These are phyloP conservation scores for Herpetomonas tarakana DNA, from an alignment of 208 protist species.

Conservation along the genomic window DNA sequence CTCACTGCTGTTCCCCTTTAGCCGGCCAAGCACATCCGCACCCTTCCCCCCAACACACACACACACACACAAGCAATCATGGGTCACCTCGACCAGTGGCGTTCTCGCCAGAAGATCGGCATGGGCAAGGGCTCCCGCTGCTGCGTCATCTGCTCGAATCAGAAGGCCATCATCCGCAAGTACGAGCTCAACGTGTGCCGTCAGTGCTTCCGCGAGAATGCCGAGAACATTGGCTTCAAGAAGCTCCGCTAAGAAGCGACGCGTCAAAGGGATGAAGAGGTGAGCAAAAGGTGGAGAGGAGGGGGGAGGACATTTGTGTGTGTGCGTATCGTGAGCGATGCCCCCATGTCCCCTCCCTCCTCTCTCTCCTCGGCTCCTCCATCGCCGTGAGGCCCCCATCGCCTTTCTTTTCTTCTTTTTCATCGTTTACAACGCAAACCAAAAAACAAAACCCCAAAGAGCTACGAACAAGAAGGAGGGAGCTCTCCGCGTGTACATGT, in stretches of 20 bases:
- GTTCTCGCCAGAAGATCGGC: slow-evolving; percentile 91
- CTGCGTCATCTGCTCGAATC: slow-evolving; percentile 92
- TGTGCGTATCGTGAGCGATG: too few relatives aligned
- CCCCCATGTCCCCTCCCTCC: too few relatives aligned
- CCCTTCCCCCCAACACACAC: not conserved
- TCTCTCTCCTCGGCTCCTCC: too few relatives aligned
- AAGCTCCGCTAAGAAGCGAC: slow-evolving; percentile 83
- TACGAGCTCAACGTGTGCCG: slow-evolving; percentile 94
- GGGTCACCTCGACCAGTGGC: slow-evolving; percentile 92
- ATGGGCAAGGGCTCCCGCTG: slow-evolving; percentile 88
- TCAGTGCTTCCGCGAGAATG: slow-evolving; percentile 94
- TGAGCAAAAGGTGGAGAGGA: not conserved
- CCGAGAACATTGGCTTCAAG: slow-evolving; percentile 86
- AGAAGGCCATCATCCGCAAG: slow-evolving; percentile 94
- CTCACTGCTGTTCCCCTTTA: too few relatives aligned
- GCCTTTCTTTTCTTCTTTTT: slow-evolving; percentile 1
- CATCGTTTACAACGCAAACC: not conserved
- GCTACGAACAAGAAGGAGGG: too few relatives aligned
- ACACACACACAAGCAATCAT: slow-evolving; percentile 34
- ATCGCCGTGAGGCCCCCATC: too few relatives aligned
- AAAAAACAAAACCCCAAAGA: not conserved
- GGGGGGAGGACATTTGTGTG: too few relatives aligned
- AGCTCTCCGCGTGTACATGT: too few relatives aligned
- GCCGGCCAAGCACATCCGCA: too few relatives aligned
- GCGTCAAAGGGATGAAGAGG: not conserved